A percentile compares a stretch with the other conserved stretches of the same genome.
phyloP scores from a whole-genome alignment of 345 rosid genomes.

The Gynandropsis gynandra region DNA sequence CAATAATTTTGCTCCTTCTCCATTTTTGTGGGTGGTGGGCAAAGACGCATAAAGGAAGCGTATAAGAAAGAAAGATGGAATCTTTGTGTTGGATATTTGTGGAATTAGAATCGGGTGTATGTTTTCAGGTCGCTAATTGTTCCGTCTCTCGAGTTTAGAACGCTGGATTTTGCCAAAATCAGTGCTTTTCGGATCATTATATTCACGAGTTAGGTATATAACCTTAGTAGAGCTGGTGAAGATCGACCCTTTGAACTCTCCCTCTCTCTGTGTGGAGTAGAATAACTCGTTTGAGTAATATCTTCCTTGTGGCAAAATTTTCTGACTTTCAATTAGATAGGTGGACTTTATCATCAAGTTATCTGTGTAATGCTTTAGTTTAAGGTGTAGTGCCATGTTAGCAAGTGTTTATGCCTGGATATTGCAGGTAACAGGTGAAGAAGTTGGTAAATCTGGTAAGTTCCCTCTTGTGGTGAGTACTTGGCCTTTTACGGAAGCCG shows the following conservation, averaged over 20 bases:
- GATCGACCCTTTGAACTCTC: not conserved
- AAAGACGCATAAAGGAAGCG: not conserved
- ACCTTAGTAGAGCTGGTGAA: slow-evolving; percentile 1
- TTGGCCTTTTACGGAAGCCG: slow-evolving; percentile 86
- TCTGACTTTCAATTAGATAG: not conserved
- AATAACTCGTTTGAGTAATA: not conserved
- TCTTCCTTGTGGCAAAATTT: not conserved
- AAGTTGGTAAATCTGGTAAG: slow-evolving; percentile 29
- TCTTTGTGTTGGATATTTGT: slow-evolving; percentile 10
- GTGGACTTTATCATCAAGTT: not conserved
- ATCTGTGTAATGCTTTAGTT: not conserved
- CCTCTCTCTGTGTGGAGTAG: slow-evolving; percentile 1
- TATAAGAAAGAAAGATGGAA: slow-evolving; percentile 15
- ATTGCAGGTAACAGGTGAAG: slow-evolving; percentile 20
- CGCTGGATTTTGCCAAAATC: not conserved
- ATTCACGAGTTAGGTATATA: not conserved
- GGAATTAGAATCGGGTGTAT: not conserved
- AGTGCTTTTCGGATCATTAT: slow-evolving; percentile 5
- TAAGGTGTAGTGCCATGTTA: no score
- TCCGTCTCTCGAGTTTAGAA: not conserved
- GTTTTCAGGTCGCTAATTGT: not conserved
- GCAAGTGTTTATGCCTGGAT: no score
- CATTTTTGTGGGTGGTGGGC: not conserved
- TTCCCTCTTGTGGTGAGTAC: slow-evolving; percentile 82
- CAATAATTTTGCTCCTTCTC: no score